A percentile compares a stretch with the other conserved stretches of the same genome.
Conservation (phyloP, 495 filamentous ascomycete genomes). For the Sabuloglossum arenarium region DNA sequence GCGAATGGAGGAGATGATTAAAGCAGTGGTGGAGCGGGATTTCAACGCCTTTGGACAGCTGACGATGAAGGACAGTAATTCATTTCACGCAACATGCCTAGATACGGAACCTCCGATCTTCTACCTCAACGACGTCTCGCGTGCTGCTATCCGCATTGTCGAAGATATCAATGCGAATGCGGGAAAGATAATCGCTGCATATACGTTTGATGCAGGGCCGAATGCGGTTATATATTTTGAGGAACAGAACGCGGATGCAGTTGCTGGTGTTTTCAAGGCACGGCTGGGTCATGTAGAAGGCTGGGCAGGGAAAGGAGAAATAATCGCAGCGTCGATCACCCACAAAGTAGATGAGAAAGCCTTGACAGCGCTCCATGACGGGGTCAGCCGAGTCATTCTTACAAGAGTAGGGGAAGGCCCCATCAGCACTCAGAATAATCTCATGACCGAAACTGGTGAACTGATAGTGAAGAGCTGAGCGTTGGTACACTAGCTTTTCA, state of each 20-base stretch:
- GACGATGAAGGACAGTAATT: slow-evolving; percentile 91
- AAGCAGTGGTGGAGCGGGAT: slow-evolving; percentile 52
- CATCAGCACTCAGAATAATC: slow-evolving; percentile 48
- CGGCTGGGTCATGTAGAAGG: slow-evolving; percentile 22
- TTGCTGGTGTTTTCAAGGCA: slow-evolving; percentile 49
- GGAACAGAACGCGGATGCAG: slow-evolving; percentile 46
- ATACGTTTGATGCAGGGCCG: slow-evolving; percentile 95
- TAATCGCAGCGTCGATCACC: slow-evolving; percentile 37
- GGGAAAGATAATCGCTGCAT: slow-evolving; percentile 61
- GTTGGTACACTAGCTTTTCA: not conserved
- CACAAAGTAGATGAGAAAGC: slow-evolving; percentile 27
- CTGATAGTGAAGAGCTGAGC: slow-evolving; percentile 14
- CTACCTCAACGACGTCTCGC: slow-evolving; percentile 86
- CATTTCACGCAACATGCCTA: slow-evolving; percentile 84
- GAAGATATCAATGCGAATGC: slow-evolving; percentile 58
- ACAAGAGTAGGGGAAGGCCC: slow-evolving; percentile 87
- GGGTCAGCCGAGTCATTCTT: slow-evolving; percentile 72
- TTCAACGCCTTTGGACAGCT: slow-evolving; percentile 75
- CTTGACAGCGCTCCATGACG: slow-evolving; percentile 42
- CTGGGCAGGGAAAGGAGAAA: slow-evolving; percentile 29
- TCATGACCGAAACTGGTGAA: slow-evolving; percentile 52
- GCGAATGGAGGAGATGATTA: slow-evolving; percentile 73
- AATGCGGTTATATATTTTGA: slow-evolving; percentile 93
- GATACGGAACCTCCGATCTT: slow-evolving; percentile 95
- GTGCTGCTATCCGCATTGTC: slow-evolving; percentile 68